Percentiles rank a stretch among this genome's conserved stretches.
These are phyloP conservation scores for Mallotus repandus DNA, from an alignment of 441 rosid genomes.

Conservation along the genomic window DNA sequence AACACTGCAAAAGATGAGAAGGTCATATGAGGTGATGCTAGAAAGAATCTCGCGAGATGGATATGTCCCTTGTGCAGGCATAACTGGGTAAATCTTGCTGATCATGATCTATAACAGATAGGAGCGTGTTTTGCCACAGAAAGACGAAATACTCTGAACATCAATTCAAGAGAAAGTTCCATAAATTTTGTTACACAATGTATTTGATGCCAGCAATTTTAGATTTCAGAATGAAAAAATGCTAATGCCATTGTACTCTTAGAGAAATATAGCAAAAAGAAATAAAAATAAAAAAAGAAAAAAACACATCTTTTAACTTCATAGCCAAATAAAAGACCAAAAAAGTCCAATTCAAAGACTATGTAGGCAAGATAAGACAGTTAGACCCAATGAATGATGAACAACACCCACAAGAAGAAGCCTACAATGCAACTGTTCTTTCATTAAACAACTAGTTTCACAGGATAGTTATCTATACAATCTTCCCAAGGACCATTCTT, in stretches of 20 bases:
- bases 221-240: background rate
- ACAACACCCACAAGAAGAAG: slow-evolving; percentile 12
- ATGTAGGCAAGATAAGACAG: background rate
- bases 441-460: slow-evolving; percentile 38
- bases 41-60: background rate
- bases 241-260: background rate
- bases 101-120: background rate
- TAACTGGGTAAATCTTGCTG: background rate
- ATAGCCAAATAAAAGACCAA: slow-evolving; percentile 1
- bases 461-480: slow-evolving; percentile 62
- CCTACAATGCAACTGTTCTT: slow-evolving; percentile 3
- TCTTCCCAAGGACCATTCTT: slow-evolving; percentile 56
- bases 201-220: background rate
- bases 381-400: slow-evolving; percentile 12
- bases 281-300: background rate
- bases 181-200: background rate
- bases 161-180: background rate
- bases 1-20: too few relatives aligned
- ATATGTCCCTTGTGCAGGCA: background rate
- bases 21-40: background rate
- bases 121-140: background rate
- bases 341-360: background rate
- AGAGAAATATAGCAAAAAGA: background rate
- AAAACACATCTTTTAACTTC: background rate
- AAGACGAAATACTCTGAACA: background rate